A percentile compares a stretch with the other conserved stretches of the same genome.
Evolutionary conservation across 352 stramenopile species (phyloP).

Genomic region (Phytophthora foliorum): DNA sequence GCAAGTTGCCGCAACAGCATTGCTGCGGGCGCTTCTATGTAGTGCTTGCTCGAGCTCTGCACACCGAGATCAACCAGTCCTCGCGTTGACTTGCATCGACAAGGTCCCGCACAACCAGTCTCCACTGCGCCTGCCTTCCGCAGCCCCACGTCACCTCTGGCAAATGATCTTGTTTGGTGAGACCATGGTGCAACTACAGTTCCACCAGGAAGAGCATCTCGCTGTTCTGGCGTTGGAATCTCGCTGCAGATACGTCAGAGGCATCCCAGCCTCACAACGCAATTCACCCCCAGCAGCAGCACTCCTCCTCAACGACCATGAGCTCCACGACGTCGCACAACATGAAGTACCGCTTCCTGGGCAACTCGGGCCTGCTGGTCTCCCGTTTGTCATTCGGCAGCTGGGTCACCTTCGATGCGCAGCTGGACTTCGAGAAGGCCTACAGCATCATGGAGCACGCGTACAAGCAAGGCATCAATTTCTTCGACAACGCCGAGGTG

Average conservation of each 20-base stretch:
- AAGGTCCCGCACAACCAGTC: conserved; percentile 37
- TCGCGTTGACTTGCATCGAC: conserved; percentile 43
- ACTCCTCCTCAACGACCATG: conserved; percentile 10
- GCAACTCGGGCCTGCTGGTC: conserved; percentile 57
- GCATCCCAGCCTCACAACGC: conserved; percentile 15
- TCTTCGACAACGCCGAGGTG: conserved; percentile 74
- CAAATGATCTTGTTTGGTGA: conserved; percentile 18
- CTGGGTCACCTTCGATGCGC: conserved; percentile 60
- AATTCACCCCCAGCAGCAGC: conserved; percentile 9
- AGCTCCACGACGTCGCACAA: conserved; percentile 34
- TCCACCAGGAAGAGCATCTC: conserved; percentile 15
- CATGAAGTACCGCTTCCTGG: conserved; percentile 73
- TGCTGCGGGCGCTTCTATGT: conserved; percentile 26
- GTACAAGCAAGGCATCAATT: conserved; percentile 75
- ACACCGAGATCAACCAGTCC: conserved; percentile 31
- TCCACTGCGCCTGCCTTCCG: conserved; percentile 6
- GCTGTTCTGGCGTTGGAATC: conserved; percentile 26
- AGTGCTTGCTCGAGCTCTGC: conserved; percentile 20
- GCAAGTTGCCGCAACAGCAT: no score
- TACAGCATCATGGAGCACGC: conserved; percentile 68
- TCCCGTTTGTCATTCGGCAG: conserved; percentile 61
- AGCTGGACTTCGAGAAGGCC: conserved; percentile 63
- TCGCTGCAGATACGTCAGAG: conserved; percentile 18
- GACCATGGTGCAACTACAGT: conserved; percentile 8
- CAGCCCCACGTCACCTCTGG: conserved; percentile 22